These are phyloP conservation scores for Zea mays DNA, from an alignment of 176 grass and related monocot species.

Conservation along the genomic window Zm-B73-REFERENCE-NAM-5.0 NC_050100.1:50586501-50587000, in stretches of 20 bases:
- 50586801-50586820: constrained; percentile 96
- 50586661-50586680: constrained; percentile 15
- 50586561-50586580: constrained; percentile 75
- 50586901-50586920: constrained; percentile 97
- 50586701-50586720: not conserved
- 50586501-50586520: constrained; percentile 2
- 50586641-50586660: constrained; percentile 60
- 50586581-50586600: constrained; percentile 86
- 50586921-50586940: constrained; percentile 91
- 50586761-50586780: constrained; percentile 87
- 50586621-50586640: constrained; percentile 98
- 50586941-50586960: constrained; percentile 85
- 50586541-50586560: not conserved
- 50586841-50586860: not conserved
- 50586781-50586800: constrained; percentile 95
- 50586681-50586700: constrained; percentile 21
- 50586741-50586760: constrained; percentile 99
- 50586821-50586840: constrained; percentile 66
- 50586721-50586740: constrained; percentile 43
- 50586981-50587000: not conserved
- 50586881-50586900: constrained; percentile 1
- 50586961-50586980: not conserved
- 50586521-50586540: not conserved
- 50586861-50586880: not conserved
- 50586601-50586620: constrained; percentile 98